These are phyloP conservation scores for Suillus cothurnatus DNA, from an alignment of 768 basidiomycete genomes.

Conservation along the genomic window DNA sequence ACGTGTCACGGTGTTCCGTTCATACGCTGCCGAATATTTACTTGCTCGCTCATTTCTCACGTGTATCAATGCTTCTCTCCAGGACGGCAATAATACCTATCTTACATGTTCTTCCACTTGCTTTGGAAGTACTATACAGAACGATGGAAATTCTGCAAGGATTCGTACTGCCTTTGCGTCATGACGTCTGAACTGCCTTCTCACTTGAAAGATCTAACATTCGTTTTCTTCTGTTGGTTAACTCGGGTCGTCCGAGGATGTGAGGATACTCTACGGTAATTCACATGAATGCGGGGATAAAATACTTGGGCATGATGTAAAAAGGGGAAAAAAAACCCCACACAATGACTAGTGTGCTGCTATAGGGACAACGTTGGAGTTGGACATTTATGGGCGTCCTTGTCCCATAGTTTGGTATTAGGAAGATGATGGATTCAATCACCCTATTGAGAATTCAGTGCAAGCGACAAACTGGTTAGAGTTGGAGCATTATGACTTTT, in stretches of 20 bases:
- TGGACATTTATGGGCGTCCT: not conserved
- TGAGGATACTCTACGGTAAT: not conserved
- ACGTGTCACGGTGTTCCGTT: constrained; percentile 8
- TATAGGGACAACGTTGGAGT: not conserved
- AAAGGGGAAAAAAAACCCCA: not conserved
- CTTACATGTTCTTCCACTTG: constrained; percentile 2
- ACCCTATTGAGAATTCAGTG: not conserved
- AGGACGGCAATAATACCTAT: constrained; percentile 17
- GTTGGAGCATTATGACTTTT: not conserved
- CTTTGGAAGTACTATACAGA: not conserved
- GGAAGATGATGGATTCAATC: not conserved
- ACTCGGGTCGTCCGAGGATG: not conserved
- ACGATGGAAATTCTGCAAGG: not conserved
- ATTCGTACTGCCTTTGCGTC: not conserved
- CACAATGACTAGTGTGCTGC: not conserved
- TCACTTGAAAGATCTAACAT: not conserved
- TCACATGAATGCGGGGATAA: not conserved
- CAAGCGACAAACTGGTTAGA: not conserved
- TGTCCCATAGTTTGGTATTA: not conserved
- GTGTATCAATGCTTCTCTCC: constrained; percentile 15
- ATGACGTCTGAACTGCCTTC: not conserved
- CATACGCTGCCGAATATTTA: constrained; percentile 9
- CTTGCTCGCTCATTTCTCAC: constrained; percentile 10
- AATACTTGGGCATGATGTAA: not conserved
- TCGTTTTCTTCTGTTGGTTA: not conserved